phyloP scores from a whole-genome alignment of 257 asterid species.

The Nicotiana paniculata region DNA sequence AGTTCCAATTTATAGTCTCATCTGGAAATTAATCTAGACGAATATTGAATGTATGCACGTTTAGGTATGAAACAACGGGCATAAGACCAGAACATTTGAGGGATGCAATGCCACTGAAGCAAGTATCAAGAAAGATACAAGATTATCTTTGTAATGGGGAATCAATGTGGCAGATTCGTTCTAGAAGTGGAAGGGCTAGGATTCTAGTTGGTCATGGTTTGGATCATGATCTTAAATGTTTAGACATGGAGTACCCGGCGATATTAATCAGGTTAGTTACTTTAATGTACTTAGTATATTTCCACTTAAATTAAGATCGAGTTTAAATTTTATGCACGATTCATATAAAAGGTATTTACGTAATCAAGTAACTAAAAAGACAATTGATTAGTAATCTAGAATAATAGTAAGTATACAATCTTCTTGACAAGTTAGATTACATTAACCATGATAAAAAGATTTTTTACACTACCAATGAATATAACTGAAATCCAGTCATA shows the following conservation, averaged over 20 bases:
- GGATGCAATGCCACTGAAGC: slow-evolving; percentile 69
- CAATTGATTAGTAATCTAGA: too few species aligned
- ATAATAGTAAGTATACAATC: background rate
- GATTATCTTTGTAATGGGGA: slow-evolving; percentile 87
- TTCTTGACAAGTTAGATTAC: background rate
- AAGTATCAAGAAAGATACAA: slow-evolving; percentile 68
- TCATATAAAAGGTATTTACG: too few species aligned
- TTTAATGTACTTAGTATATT: too few species aligned
- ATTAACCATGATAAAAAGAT: too few species aligned
- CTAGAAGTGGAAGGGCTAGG: slow-evolving; percentile 64
- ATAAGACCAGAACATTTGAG: slow-evolving; percentile 61
- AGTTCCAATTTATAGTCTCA: background rate
- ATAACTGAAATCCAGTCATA: background rate
- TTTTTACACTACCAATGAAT: too few species aligned
- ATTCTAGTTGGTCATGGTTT: slow-evolving; percentile 81
- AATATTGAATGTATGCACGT: background rate
- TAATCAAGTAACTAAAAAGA: too few species aligned
- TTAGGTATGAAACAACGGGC: slow-evolving; percentile 77
- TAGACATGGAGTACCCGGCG: slow-evolving; percentile 69
- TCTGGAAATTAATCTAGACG: background rate
- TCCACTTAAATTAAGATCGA: too few species aligned
- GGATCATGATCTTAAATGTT: slow-evolving; percentile 72
- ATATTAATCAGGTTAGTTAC: slow-evolving; percentile 45
- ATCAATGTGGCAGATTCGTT: slow-evolving; percentile 79
- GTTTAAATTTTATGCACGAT: too few species aligned